Evolutionary conservation across 2,329 filamentous ascomycete genomes (phyloP).

Genomic region (Fusarium musae): DNA sequence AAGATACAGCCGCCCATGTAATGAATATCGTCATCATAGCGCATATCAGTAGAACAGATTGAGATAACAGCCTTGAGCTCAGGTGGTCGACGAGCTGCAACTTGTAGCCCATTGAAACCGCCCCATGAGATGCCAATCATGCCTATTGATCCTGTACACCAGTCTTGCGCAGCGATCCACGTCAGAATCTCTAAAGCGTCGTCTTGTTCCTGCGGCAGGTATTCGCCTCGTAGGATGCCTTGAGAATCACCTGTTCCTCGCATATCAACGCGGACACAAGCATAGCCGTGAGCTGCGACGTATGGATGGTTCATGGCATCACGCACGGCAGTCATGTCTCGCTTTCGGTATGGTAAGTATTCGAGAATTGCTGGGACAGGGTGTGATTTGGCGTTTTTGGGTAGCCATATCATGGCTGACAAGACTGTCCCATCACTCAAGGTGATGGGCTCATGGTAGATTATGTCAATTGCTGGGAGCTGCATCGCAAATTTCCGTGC

Average conservation of each 20-base stretch:
- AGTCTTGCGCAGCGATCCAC: neutral
- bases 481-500: neutral
- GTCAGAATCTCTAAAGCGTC: neutral
- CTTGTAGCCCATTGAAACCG: slow-evolving; percentile 6
- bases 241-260: slow-evolving; percentile 10
- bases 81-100: neutral
- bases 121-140: slow-evolving; percentile 16
- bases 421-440: slow-evolving; percentile 1
- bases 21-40: slow-evolving; percentile 12
- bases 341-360: neutral
- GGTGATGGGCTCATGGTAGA: slow-evolving; percentile 3
- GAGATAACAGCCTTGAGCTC: slow-evolving; percentile 9
- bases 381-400: neutral
- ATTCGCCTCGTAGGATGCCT: neutral
- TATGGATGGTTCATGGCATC: slow-evolving; percentile 13
- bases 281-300: neutral
- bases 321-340: neutral
- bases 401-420: slow-evolving; percentile 6
- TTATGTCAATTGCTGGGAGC: neutral
- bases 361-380: slow-evolving; percentile 10
- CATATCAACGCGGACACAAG: neutral
- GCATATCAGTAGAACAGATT: neutral
- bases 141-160: slow-evolving; percentile 7
- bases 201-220: neutral
- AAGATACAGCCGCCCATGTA: slow-evolving; percentile 10